Evolutionary conservation across 164 flowering plant genomes (phyloP).

Genomic region (Berberis vulgaris): DNA sequence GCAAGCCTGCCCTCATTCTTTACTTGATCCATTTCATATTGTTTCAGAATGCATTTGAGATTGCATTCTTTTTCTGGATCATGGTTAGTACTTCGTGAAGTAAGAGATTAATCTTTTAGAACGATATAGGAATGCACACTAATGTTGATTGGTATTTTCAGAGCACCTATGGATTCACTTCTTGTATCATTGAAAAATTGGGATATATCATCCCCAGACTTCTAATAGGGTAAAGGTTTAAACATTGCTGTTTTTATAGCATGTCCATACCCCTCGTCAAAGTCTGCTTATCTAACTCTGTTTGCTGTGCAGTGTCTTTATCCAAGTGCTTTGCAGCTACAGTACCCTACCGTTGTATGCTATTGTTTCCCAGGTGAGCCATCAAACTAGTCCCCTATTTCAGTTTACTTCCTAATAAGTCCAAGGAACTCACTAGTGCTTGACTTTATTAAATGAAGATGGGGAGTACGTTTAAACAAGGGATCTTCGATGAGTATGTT

Average conservation of each 20-base stretch:
- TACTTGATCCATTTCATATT: constrained; percentile 86
- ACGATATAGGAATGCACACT: background rate
- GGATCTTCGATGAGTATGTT: constrained; percentile 54
- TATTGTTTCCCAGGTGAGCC: constrained; percentile 81
- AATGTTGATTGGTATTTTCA: constrained; percentile 1
- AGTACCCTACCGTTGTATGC: constrained; percentile 93
- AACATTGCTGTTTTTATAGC: background rate
- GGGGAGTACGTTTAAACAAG: constrained; percentile 71
- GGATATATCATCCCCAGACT: constrained; percentile 70
- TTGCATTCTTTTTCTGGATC: constrained; percentile 94
- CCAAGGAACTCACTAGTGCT: constrained; percentile 2
- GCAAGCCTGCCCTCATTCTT: constrained; percentile 50
- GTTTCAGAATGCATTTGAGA: constrained; percentile 94
- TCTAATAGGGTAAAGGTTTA: constrained; percentile 55
- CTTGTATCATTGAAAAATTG: constrained; percentile 86
- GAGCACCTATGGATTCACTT: constrained; percentile 44
- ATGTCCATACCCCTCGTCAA: background rate
- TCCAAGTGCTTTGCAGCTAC: constrained; percentile 89
- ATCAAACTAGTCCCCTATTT: background rate
- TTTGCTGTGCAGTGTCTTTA: constrained; percentile 37
- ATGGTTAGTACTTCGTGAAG: constrained; percentile 36
- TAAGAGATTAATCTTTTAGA: background rate
- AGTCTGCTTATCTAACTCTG: background rate
- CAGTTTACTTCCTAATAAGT: background rate
- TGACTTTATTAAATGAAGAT: constrained; percentile 39